phyloP scores from a whole-genome alignment of 495 filamentous ascomycete species.

The Evernia prunastri region DNA sequence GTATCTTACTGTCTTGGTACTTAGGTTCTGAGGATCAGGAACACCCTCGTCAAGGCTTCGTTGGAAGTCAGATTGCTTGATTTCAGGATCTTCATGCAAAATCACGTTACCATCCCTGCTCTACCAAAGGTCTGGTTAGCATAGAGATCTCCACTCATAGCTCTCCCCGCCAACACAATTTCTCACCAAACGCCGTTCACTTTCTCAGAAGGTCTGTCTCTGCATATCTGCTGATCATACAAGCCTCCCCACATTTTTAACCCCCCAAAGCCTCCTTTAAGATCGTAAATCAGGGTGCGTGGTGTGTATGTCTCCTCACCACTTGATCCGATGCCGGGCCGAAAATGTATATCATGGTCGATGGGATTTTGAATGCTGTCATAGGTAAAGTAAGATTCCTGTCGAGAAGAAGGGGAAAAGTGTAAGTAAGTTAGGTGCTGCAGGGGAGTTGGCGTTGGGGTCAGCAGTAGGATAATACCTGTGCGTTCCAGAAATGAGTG shows the following conservation, averaged over 20 bases:
- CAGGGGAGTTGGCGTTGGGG: background rate
- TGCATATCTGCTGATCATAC: slow-evolving; percentile 56
- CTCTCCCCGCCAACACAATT: background rate
- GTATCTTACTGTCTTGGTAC: slow-evolving; percentile 67
- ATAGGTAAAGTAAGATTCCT: slow-evolving; percentile 99
- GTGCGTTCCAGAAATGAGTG: slow-evolving; percentile 98
- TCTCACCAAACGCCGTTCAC: slow-evolving; percentile 19
- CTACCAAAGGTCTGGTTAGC: slow-evolving; percentile 15
- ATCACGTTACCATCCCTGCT: slow-evolving; percentile 63
- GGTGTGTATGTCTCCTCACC: slow-evolving; percentile 88
- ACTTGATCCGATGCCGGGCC: slow-evolving; percentile 75
- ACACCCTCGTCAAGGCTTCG: slow-evolving; percentile 65
- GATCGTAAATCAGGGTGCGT: slow-evolving; percentile 85
- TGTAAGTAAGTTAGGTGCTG: slow-evolving; percentile 24
- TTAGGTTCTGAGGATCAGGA: slow-evolving; percentile 52
- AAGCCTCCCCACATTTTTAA: slow-evolving; percentile 82
- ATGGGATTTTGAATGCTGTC: slow-evolving; percentile 56
- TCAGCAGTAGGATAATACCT: slow-evolving; percentile 43
- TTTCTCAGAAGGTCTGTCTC: slow-evolving; percentile 43
- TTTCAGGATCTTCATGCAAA: slow-evolving; percentile 57
- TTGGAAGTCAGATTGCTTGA: slow-evolving; percentile 69
- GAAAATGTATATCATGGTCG: slow-evolving; percentile 89
- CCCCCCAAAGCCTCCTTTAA: slow-evolving; percentile 87
- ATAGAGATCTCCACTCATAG: background rate
- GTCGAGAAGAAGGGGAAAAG: slow-evolving; percentile 17